phyloP scores from a whole-genome alignment of 805 yeast genomes.

The Saccharomycopsis sp. region DNA sequence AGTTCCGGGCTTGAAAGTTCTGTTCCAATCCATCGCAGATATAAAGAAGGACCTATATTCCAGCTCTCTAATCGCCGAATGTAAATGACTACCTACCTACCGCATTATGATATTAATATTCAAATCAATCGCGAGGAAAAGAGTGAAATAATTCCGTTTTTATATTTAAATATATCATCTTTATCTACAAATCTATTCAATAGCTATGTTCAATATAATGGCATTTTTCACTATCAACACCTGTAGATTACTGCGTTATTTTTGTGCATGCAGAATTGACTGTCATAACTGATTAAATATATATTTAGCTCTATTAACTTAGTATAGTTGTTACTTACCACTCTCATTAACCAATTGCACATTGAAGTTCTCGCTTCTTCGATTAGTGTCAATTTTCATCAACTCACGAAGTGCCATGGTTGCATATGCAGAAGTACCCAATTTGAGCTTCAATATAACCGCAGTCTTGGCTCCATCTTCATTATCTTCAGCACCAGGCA shows the following conservation, averaged over 20 bases:
- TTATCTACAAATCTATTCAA: background rate
- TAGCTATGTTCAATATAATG: background rate
- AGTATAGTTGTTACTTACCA: no score
- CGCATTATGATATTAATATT: background rate
- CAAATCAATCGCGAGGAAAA: background rate
- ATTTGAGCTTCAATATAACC: slow-evolving; percentile 64
- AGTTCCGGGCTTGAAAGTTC: background rate
- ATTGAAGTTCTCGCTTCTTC: slow-evolving; percentile 43
- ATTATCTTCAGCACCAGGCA: slow-evolving; percentile 19
- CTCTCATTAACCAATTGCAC: slow-evolving; percentile 26
- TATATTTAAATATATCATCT: background rate
- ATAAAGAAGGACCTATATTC: background rate
- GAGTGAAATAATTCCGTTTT: background rate
- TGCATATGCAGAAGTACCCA: slow-evolving; percentile 88
- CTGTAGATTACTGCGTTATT: no score
- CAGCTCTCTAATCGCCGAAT: background rate
- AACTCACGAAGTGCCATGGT: slow-evolving; percentile 95
- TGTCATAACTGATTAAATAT: no score
- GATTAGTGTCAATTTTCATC: slow-evolving; percentile 68
- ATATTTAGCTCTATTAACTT: no score
- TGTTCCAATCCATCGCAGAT: background rate
- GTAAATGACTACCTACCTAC: background rate
- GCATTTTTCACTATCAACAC: background rate
- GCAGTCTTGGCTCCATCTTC: slow-evolving; percentile 50
- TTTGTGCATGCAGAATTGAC: no score